Conservation (phyloP, 139 green algal genomes). For the Penium margaritaceum region DNA sequence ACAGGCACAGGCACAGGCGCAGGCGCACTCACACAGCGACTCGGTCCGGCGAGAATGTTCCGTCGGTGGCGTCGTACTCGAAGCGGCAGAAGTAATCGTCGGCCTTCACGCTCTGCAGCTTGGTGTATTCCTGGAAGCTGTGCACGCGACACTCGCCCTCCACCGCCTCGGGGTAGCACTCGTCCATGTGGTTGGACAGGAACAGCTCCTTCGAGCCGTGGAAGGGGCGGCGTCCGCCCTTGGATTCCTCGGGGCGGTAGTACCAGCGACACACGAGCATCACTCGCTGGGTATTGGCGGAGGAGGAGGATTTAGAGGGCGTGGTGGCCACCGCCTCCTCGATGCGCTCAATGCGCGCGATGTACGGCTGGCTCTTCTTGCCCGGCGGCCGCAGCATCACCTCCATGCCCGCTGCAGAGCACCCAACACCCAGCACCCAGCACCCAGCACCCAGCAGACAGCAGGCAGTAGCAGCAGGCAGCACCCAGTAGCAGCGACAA, state of each 20-base stretch:
- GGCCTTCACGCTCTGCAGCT: constrained; percentile 42
- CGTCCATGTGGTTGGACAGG: constrained; percentile 58
- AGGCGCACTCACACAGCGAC: constrained; percentile 72
- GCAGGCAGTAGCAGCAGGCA: too few relatives aligned
- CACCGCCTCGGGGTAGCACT: constrained; percentile 50
- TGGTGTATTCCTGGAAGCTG: constrained; percentile 58
- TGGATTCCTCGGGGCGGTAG: constrained; percentile 71
- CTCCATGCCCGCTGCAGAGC: constrained; percentile 22
- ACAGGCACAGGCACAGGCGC: too few relatives aligned
- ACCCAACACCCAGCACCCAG: too few relatives aligned
- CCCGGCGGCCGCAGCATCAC: constrained; percentile 36
- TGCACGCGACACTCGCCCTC: constrained; percentile 57
- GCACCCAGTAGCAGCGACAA: too few relatives aligned
- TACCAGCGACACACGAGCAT: constrained; percentile 59
- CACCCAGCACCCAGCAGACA: too few relatives aligned
- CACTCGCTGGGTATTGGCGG: neutral
- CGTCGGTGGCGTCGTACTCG: constrained; percentile 55
- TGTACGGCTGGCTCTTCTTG: constrained; percentile 27
- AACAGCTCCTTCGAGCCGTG: constrained; percentile 76
- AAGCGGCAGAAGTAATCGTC: constrained; percentile 68
- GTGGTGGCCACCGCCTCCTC: too few relatives aligned
- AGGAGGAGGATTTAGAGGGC: too few relatives aligned
- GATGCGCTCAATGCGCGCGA: constrained; percentile 46
- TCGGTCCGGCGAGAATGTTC: constrained; percentile 53
- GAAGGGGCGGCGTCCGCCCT: constrained; percentile 61